These are phyloP conservation scores for Geranium incanum DNA, from an alignment of 441 rosid genomes.

Conservation along the genomic window DNA sequence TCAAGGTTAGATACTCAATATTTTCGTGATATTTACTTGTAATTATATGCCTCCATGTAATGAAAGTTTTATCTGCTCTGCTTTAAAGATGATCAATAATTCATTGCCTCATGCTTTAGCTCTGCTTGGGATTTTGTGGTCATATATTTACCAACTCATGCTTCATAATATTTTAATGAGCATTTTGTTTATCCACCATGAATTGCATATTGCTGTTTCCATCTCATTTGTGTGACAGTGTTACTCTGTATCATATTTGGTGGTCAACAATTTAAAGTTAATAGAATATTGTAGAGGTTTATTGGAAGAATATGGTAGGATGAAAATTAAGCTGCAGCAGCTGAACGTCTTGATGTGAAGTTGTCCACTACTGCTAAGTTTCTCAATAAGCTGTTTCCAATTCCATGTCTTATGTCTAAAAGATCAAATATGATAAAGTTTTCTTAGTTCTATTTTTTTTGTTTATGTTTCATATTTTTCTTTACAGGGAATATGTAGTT, in stretches of 20 bases:
- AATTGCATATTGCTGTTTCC: no score
- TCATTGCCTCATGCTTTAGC: no score
- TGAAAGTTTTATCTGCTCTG: background rate
- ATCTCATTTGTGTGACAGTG: no score
- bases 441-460: no score
- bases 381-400: background rate
- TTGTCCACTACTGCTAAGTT: background rate
- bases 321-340: background rate
- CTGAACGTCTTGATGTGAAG: background rate
- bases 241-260: background rate
- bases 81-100: no score
- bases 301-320: background rate
- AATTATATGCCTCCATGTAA: background rate
- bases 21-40: background rate
- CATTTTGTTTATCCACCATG: no score
- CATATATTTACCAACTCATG: no score
- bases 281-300: background rate
- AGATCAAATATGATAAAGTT: no score
- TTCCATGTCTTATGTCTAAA: background rate
- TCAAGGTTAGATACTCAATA: slow-evolving; percentile 39
- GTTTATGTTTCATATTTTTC: slow-evolving; percentile 15
- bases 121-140: no score
- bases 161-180: background rate
- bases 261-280: background rate
- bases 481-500: slow-evolving; percentile 86